Percentiles rank a stretch among this genome's conserved stretches.
These are phyloP conservation scores for Quaeritorhiza haematococci DNA, from an alignment of 371 early-diverging fungal genomes.

Conservation along the genomic window DNA sequence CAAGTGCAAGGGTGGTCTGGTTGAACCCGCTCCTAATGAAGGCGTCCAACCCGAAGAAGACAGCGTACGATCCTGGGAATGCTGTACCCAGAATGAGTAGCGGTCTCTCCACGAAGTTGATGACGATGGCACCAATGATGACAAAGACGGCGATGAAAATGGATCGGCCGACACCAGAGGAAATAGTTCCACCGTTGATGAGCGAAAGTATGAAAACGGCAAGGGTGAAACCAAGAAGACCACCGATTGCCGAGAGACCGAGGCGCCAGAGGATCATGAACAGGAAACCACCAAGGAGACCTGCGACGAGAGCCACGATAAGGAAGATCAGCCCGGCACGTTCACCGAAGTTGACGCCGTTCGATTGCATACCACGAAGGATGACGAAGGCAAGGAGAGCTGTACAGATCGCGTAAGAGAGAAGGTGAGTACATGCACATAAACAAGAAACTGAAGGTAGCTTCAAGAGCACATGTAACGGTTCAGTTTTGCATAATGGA, in stretches of 20 bases:
- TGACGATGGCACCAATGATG: conserved; percentile 43
- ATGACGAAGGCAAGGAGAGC: conserved; percentile 6
- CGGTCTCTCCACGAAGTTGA: conserved; percentile 46
- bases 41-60: conserved; percentile 70
- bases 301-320: conserved; percentile 44
- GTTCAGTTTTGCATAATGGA: too few species aligned
- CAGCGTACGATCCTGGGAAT: conserved; percentile 61
- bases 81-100: conserved; percentile 60
- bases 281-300: conserved; percentile 52
- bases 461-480: conserved; percentile 44
- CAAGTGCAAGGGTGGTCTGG: conserved; percentile 15
- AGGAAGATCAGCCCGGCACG: conserved; percentile 39
- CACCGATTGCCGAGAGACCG: conserved; percentile 23
- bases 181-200: conserved; percentile 50
- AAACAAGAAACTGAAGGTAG: too few species aligned
- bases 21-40: conserved; percentile 69
- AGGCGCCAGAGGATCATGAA: conserved; percentile 33
- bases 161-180: conserved; percentile 48
- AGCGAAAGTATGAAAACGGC: conserved; percentile 50
- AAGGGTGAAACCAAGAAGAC: conserved; percentile 19
- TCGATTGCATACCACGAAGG: conserved; percentile 26
- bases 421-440: neutral
- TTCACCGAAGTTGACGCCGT: conserved; percentile 16
- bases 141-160: conserved; percentile 55
- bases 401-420: neutral